Base-by-base conservation (phyloP, 208 protist species). In the Leishmania tropica region DNA sequence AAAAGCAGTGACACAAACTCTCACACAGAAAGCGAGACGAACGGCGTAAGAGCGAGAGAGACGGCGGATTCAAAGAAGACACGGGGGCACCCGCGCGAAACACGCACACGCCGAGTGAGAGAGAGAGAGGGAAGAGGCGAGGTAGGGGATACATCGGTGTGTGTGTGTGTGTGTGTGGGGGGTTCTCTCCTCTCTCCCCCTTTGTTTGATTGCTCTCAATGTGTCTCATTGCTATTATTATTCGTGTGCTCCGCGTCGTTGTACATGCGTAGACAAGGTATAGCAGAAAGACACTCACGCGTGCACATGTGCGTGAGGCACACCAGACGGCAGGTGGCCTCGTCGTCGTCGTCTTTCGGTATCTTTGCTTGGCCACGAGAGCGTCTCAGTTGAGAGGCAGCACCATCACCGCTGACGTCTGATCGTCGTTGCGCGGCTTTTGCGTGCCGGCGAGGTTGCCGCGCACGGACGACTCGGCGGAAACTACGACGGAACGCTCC, bases 351-450 rank as follows among this genome's bases (percentile, higher is more conserved):
- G 51, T 31, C 24, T 70, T 17, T n/a, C 21, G 37, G n/a, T 17
- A 13, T 17, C 7, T 17, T 47, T 71, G 35, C 4, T 78, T 51
- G 51, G n/a, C 31, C 11, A 45, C 54, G 7, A n/a, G 47, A 47
- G 56, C 35, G 7, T 45, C 31, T 48, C 31, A 81, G 40, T 70
- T 64, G 7, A 81, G 73, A 13, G 76, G 74, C 53, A 85, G 60
- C 81, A 81, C 76, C 81, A 78, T 85, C 60, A 81, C 82, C 42
- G 81, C 82, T 10, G 56, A 53, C 35, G 45, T 45, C 31, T 42
- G 8, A 47, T 10, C 47, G 47, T 70, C 60, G 28, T 40, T 72
- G 42, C 42, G 62, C 35, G 76, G 64, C 37, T 31, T 72, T 40
- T 80, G 76, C 6, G 76, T 80, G 60, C n/a, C 53, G 17, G 21